Evolutionary conservation across 805 yeast species (phyloP).

Genomic region (Metschnikowia shivogae): DNA sequence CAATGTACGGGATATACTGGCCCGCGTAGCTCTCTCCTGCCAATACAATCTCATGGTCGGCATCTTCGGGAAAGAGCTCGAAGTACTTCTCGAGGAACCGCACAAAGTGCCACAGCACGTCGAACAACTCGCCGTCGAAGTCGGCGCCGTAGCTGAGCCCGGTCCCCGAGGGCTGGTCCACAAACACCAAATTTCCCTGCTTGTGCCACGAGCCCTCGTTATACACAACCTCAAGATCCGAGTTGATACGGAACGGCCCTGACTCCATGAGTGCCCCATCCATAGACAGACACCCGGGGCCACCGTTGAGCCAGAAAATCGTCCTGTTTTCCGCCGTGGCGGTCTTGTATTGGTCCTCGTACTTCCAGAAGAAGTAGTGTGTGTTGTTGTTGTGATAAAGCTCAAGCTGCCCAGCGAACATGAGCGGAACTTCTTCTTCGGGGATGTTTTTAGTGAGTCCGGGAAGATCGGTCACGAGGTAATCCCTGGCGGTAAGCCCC

Average conservation of each 20-base stretch:
- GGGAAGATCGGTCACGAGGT: slow-evolving; percentile 33
- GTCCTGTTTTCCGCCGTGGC: slow-evolving; percentile 41
- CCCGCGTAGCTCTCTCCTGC: slow-evolving; percentile 99
- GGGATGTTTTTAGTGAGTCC: slow-evolving; percentile 33
- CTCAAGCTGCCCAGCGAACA: slow-evolving; percentile 67
- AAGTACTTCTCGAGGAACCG: slow-evolving; percentile 64
- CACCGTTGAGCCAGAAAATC: slow-evolving; percentile 92
- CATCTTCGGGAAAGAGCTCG: slow-evolving; percentile 68
- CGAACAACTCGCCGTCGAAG: slow-evolving; percentile 50
- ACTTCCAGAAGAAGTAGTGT: slow-evolving; percentile 76
- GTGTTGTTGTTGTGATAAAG: slow-evolving; percentile 50
- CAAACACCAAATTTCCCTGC: slow-evolving; percentile 71
- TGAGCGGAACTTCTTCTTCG: slow-evolving; percentile 39
- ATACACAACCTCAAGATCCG: slow-evolving; percentile 38
- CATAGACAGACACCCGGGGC: slow-evolving; percentile 98
- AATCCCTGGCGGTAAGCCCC: slow-evolving; percentile 12
- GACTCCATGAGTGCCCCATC: slow-evolving; percentile 93
- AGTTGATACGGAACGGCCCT: slow-evolving; percentile 75
- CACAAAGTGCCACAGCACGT: slow-evolving; percentile 61
- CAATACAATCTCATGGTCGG: slow-evolving; percentile 57
- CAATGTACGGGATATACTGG: slow-evolving; percentile 89
- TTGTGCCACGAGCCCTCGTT: slow-evolving; percentile 85
- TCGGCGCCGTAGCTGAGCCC: slow-evolving; percentile 71
- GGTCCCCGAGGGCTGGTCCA: slow-evolving; percentile 94
- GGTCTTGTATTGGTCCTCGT: slow-evolving; percentile 32